phyloP scores from a whole-genome alignment of 805 yeast species.

The Ogataea philodendri region DNA sequence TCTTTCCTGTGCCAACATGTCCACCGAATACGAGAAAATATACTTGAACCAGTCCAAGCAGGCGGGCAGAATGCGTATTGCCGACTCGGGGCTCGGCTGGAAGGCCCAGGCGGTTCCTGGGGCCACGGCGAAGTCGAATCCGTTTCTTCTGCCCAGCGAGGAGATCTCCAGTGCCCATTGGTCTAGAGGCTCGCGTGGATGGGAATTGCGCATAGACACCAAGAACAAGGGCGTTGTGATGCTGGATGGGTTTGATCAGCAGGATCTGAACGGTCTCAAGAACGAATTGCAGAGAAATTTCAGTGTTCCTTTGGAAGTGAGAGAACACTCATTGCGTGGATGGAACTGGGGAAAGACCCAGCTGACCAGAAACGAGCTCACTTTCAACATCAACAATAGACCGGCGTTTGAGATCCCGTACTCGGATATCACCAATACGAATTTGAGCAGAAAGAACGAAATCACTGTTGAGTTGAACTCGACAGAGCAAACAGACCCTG shows the following conservation, averaged over 20 bases:
- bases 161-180: conserved; percentile 79
- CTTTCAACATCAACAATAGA: conserved; percentile 79
- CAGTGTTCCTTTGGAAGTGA: conserved; percentile 67
- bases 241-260: conserved; percentile 88
- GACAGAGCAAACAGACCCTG: conserved; percentile 42
- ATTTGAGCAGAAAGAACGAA: conserved; percentile 88
- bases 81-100: conserved; percentile 98
- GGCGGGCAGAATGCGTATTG: conserved; percentile 89
- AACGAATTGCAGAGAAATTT: conserved; percentile 80
- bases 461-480: conserved; percentile 84
- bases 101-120: conserved; percentile 47
- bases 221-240: conserved; percentile 81
- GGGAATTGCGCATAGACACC: conserved; percentile 84
- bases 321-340: conserved; percentile 92
- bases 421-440: conserved; percentile 73
- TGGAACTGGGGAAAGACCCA: conserved; percentile 99
- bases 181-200: conserved; percentile 94
- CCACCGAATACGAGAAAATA: conserved; percentile 80
- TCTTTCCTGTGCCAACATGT: conserved; percentile 22
- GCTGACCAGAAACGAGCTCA: conserved; percentile 86
- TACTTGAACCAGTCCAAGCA: conserved; percentile 82
- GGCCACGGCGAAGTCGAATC: conserved; percentile 54
- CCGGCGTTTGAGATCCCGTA: conserved; percentile 94
- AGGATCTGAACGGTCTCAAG: conserved; percentile 77
- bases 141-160: conserved; percentile 85